Conservation (phyloP, 305 asterid genomes). For the Fraxinus sp. region DNA sequence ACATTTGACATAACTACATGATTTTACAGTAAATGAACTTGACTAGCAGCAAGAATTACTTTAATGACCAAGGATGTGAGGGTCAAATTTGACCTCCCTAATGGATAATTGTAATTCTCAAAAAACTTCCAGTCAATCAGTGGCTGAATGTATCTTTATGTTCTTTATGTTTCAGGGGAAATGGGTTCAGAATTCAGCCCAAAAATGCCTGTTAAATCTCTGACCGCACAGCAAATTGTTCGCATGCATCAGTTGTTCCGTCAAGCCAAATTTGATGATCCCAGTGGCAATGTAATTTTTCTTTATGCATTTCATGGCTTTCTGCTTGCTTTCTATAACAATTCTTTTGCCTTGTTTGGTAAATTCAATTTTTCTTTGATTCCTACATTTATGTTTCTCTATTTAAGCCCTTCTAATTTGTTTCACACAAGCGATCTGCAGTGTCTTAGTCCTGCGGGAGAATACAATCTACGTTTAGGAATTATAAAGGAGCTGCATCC, state of each 20-base stretch:
- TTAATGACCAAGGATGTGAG: neutral
- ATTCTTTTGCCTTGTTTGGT: neutral
- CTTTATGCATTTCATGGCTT: conserved; percentile 13
- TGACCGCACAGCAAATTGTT: conserved; percentile 80
- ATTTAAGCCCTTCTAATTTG: conserved; percentile 7
- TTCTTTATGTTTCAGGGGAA: conserved; percentile 52
- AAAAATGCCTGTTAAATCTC: conserved; percentile 65
- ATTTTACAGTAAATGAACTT: neutral
- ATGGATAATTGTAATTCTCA: neutral
- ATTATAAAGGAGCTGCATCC: conserved; percentile 91
- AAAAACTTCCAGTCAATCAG: conserved; percentile 15
- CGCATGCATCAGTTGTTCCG: conserved; percentile 92
- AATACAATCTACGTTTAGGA: conserved; percentile 84
- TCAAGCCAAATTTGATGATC: conserved; percentile 93
- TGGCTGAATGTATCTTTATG: conserved; percentile 13
- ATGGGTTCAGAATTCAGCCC: conserved; percentile 81
- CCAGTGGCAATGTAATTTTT: conserved; percentile 70
- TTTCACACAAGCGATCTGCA: conserved; percentile 34
- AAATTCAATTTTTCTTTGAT: neutral
- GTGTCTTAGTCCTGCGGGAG: conserved; percentile 98
- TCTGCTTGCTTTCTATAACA: conserved; percentile 6
- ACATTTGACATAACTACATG: neutral
- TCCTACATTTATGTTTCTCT: conserved; percentile 7
- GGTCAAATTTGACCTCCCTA: neutral
- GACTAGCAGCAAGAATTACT: conserved; percentile 4